These are phyloP conservation scores for Solanum chilense DNA, from an alignment of 257 asterid genomes.

Conservation along the genomic window DNA sequence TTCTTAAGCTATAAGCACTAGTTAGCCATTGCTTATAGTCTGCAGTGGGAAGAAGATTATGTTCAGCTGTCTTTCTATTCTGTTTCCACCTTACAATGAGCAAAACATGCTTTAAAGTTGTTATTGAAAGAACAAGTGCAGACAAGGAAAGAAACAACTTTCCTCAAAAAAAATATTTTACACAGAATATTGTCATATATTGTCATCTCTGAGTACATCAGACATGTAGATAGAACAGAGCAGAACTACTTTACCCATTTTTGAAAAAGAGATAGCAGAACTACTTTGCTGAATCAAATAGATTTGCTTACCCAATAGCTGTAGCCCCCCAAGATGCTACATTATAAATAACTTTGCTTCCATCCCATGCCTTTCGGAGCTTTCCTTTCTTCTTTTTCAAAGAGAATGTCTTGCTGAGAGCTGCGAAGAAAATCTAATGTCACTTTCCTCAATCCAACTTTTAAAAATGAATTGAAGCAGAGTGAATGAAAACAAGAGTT, in stretches of 20 bases:
- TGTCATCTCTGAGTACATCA: background rate
- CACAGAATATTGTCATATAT: background rate
- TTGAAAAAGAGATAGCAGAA: background rate
- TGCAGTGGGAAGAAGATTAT: background rate
- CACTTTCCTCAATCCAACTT: background rate
- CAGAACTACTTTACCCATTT: background rate
- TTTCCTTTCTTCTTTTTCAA: constrained; percentile 75
- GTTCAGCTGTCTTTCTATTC: background rate
- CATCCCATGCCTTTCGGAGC: constrained; percentile 97
- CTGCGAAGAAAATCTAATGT: constrained; percentile 39
- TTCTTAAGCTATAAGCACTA: background rate
- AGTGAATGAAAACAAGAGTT: background rate
- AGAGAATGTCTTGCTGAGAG: constrained; percentile 90
- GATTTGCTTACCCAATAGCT: constrained; percentile 76
- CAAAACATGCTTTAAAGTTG: background rate
- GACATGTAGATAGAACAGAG: background rate
- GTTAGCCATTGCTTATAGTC: background rate
- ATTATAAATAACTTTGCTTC: constrained; percentile 86
- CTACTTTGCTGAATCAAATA: background rate
- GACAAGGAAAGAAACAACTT: background rate
- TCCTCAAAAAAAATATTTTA: background rate
- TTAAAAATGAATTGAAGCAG: background rate
- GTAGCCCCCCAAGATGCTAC: constrained; percentile 99
- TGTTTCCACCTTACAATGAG: background rate
- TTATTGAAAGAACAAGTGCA: background rate